Conservation (phyloP, 208 protist species). For the Leishmania amazonensis region DNA sequence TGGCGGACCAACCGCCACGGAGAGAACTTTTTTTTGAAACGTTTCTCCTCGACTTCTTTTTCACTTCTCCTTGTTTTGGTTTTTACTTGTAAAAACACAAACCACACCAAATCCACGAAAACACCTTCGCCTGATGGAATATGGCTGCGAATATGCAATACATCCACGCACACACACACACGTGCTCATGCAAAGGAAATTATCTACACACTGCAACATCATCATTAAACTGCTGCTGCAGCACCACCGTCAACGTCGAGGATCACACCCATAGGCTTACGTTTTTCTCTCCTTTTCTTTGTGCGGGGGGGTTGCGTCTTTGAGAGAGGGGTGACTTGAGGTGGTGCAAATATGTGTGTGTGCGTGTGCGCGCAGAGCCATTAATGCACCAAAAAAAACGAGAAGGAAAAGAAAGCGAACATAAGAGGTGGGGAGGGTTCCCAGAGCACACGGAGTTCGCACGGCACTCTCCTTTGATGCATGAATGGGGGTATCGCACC, state of each 20-base stretch:
- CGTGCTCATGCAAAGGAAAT: background rate
- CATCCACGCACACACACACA: slow-evolving; percentile 2
- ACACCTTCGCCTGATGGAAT: background rate
- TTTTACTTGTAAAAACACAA: background rate
- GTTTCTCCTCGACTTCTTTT: slow-evolving; percentile 4
- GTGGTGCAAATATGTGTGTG: slow-evolving; percentile 3
- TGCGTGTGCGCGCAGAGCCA: background rate
- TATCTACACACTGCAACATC: slow-evolving; percentile 2
- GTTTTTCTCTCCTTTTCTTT: slow-evolving; percentile 5
- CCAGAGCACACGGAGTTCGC: background rate
- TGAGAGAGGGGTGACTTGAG: background rate
- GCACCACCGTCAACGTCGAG: slow-evolving; percentile 1
- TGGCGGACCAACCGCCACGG: background rate
- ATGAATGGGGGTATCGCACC: background rate
- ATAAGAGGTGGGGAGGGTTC: background rate
- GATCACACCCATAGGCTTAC: background rate
- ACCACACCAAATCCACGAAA: background rate
- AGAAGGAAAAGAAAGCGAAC: background rate
- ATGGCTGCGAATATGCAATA: background rate
- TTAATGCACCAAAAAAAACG: background rate
- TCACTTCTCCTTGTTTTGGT: background rate
- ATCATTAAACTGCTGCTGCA: slow-evolving; percentile 2
- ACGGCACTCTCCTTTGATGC: background rate
- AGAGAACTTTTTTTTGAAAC: slow-evolving; percentile 1
- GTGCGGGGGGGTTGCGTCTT: background rate